These are phyloP conservation scores for Leccinum angustisporum DNA, from an alignment of 1,284 basidiomycete genomes.

Conservation along the genomic window DNA sequence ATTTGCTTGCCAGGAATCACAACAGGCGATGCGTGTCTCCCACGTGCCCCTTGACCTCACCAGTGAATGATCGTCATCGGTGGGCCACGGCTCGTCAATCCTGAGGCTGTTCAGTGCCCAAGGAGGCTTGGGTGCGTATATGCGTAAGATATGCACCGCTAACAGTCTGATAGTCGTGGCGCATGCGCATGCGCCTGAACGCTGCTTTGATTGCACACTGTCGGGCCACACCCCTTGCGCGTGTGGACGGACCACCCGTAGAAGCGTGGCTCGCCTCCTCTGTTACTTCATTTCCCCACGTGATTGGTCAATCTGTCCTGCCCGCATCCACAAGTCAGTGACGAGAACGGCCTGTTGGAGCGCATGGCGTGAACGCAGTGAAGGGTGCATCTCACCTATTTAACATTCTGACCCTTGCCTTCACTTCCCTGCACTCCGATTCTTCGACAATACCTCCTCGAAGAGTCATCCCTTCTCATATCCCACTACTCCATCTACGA, in stretches of 20 bases:
- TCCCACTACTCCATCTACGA: slow-evolving; percentile 44
- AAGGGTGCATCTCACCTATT: slow-evolving; percentile 27
- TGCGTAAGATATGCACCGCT: slow-evolving; percentile 13
- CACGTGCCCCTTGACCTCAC: slow-evolving; percentile 30
- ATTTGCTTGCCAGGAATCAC: slow-evolving; percentile 20
- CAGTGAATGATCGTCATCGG: not conserved
- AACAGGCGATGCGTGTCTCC: slow-evolving; percentile 31
- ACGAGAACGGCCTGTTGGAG: slow-evolving; percentile 23
- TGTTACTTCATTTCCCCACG: slow-evolving; percentile 20
- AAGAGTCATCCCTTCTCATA: slow-evolving; percentile 36
- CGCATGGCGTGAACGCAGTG: slow-evolving; percentile 33
- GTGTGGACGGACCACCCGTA: slow-evolving; percentile 28
- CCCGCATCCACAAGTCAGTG: slow-evolving; percentile 34
- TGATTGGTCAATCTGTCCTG: slow-evolving; percentile 31
- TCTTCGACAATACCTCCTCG: slow-evolving; percentile 31
- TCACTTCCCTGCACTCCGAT: slow-evolving; percentile 47
- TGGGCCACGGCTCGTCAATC: slow-evolving; percentile 5
- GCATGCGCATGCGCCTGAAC: slow-evolving; percentile 6
- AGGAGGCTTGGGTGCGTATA: slow-evolving; percentile 15
- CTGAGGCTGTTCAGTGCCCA: slow-evolving; percentile 13
- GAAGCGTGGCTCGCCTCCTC: slow-evolving; percentile 27
- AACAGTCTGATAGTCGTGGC: slow-evolving; percentile 11
- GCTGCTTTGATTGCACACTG: slow-evolving; percentile 16
- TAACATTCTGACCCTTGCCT: slow-evolving; percentile 34
- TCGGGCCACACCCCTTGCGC: slow-evolving; percentile 27